A percentile compares a stretch with the other conserved stretches of the same genome.
phyloP scores from a whole-genome alignment of 2,329 filamentous ascomycete genomes.

The Catunica adiposa region DNA sequence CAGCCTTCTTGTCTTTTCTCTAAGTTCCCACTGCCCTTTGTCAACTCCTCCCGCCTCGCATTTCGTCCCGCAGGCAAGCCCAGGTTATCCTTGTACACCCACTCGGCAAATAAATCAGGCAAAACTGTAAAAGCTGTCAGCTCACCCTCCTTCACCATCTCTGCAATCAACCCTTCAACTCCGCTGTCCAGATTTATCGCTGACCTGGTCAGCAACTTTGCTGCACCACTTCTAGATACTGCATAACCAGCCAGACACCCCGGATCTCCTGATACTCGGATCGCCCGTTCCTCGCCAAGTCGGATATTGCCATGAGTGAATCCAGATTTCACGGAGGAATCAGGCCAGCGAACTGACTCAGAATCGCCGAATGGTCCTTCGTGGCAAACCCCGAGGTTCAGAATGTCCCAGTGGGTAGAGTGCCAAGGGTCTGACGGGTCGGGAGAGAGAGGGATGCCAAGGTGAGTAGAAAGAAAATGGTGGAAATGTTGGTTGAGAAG shows the following conservation, averaged over 20 bases:
- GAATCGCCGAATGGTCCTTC: constrained; percentile 15
- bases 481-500: not conserved
- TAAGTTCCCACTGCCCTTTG: no score
- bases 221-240: constrained; percentile 18
- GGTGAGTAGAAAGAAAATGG: not conserved
- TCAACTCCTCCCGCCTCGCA: constrained; percentile 13
- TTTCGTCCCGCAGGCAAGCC: constrained; percentile 12
- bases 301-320: constrained; percentile 11
- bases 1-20: no score
- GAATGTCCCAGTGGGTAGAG: constrained; percentile 16
- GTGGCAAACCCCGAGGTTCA: constrained; percentile 18
- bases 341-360: not conserved
- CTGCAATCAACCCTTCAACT: constrained; percentile 18
- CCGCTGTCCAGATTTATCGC: constrained; percentile 18
- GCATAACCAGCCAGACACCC: constrained; percentile 20
- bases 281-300: constrained; percentile 16
- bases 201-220: constrained; percentile 18
- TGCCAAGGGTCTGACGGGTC: not conserved
- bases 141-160: constrained; percentile 16
- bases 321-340: not conserved
- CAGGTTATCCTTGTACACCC: constrained; percentile 17
- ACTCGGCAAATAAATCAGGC: constrained; percentile 19
- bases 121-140: constrained; percentile 17
- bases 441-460: not conserved
- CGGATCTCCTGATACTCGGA: constrained; percentile 17